phyloP scores from a whole-genome alignment of 2,329 filamentous ascomycete species.

The Penicillium sp. region DNA sequence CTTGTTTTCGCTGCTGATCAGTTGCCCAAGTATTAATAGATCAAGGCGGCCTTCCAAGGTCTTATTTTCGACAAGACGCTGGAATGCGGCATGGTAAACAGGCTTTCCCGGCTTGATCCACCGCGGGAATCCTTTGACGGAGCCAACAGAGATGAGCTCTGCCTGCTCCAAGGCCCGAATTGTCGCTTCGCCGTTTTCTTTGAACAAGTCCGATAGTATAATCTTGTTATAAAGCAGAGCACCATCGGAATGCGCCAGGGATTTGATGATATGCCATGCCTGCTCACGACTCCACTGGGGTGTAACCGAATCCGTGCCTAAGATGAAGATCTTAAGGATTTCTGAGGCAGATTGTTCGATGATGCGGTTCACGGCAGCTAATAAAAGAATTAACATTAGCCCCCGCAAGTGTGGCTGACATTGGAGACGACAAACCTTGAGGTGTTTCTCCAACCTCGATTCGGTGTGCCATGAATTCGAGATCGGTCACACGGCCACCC shows the following conservation, averaged over 20 bases:
- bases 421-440: slow-evolving; percentile 48
- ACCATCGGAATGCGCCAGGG: slow-evolving; percentile 65
- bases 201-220: slow-evolving; percentile 75
- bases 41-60: slow-evolving; percentile 76
- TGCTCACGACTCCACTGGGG: slow-evolving; percentile 80
- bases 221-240: slow-evolving; percentile 82
- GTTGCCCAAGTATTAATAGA: slow-evolving; percentile 69
- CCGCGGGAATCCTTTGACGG: slow-evolving; percentile 75
- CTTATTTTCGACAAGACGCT: slow-evolving; percentile 69
- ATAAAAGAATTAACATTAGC: slow-evolving; percentile 21
- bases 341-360: slow-evolving; percentile 87
- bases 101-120: slow-evolving; percentile 80
- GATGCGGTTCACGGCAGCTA: slow-evolving; percentile 81
- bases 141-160: slow-evolving; percentile 80
- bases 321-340: slow-evolving; percentile 89
- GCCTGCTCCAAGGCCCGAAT: slow-evolving; percentile 81
- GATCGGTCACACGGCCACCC: slow-evolving; percentile 90
- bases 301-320: slow-evolving; percentile 60
- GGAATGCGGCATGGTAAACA: slow-evolving; percentile 84
- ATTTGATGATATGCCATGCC: slow-evolving; percentile 86
- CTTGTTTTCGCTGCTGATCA: slow-evolving; percentile 72
- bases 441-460: slow-evolving; percentile 87
- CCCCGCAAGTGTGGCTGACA: too few species aligned
- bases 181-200: slow-evolving; percentile 71
- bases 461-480: slow-evolving; percentile 89